Percentiles rank a stretch among this genome's conserved stretches.
Conservation (phyloP, 2,329 filamentous ascomycete genomes). For the Huntiella abstrusa region DNA sequence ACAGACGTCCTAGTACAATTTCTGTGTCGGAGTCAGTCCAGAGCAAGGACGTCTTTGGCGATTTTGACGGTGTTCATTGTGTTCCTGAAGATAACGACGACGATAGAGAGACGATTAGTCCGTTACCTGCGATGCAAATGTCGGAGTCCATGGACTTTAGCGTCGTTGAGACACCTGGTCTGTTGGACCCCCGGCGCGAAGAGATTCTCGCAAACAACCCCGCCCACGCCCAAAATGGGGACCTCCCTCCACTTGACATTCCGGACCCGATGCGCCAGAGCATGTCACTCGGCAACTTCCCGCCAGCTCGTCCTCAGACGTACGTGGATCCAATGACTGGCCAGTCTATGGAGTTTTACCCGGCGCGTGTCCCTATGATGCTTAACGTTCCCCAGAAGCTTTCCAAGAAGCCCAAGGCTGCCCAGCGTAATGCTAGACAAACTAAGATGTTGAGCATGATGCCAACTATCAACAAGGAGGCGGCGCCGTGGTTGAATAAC, state of each 20-base stretch:
- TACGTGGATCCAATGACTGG: conserved; percentile 46
- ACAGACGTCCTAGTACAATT: neutral
- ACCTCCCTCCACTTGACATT: neutral
- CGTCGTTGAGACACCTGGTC: neutral
- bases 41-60: conserved; percentile 49
- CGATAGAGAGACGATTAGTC: neutral
- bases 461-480: conserved; percentile 14
- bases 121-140: conserved; percentile 3
- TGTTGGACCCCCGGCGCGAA: neutral
- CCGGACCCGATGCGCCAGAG: conserved; percentile 5
- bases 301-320: conserved; percentile 28
- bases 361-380: conserved; percentile 83
- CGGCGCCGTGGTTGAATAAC: conserved; percentile 21
- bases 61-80: conserved; percentile 69
- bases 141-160: conserved; percentile 5
- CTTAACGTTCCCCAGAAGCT: conserved; percentile 79
- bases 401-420: conserved; percentile 49
- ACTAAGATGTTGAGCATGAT: conserved; percentile 54
- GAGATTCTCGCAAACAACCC: neutral
- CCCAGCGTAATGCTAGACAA: conserved; percentile 48
- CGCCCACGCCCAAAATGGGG: neutral
- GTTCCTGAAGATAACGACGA: conserved; percentile 27
- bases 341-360: conserved; percentile 83
- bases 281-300: conserved; percentile 5
- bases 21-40: conserved; percentile 38